phyloP scores from a whole-genome alignment of 2,329 filamentous ascomycete genomes.

The Gyromitra esculenta region DNA sequence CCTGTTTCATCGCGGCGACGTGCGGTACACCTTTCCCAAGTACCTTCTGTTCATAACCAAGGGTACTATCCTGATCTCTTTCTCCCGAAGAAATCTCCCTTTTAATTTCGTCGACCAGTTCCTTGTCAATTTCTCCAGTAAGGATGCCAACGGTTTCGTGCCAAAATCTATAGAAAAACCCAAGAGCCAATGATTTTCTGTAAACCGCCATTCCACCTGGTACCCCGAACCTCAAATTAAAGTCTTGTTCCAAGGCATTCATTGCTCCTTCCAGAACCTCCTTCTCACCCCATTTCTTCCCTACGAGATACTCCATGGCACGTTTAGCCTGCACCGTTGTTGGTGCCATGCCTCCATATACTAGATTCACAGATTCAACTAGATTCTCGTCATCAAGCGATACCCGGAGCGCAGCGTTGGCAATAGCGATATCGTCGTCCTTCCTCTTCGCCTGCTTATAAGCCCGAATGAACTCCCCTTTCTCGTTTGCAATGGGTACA shows the following conservation, averaged over 20 bases:
- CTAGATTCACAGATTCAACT: slow-evolving; percentile 79
- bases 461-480: slow-evolving; percentile 83
- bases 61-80: slow-evolving; percentile 78
- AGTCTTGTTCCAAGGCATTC: slow-evolving; percentile 87
- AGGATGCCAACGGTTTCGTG: slow-evolving; percentile 80
- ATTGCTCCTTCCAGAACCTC: slow-evolving; percentile 88
- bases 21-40: slow-evolving; percentile 88
- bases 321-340: slow-evolving; percentile 87
- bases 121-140: slow-evolving; percentile 63
- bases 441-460: slow-evolving; percentile 98
- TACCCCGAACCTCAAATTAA: slow-evolving; percentile 87
- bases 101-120: slow-evolving; percentile 80
- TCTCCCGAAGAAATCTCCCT: slow-evolving; percentile 80
- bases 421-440: slow-evolving; percentile 98
- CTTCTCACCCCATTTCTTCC: slow-evolving; percentile 81
- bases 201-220: slow-evolving; percentile 98
- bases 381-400: slow-evolving; percentile 73
- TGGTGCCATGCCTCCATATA: slow-evolving; percentile 95
- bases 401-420: slow-evolving; percentile 84
- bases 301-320: slow-evolving; percentile 76
- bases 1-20: slow-evolving; percentile 90
- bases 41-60: slow-evolving; percentile 81
- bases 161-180: slow-evolving; percentile 98
- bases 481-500: slow-evolving; percentile 79
- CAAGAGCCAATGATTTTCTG: slow-evolving; percentile 84